These are phyloP conservation scores for Melampsora abietis-canadensis DNA, from an alignment of 1,284 basidiomycete genomes.

Conservation along the genomic window DNA sequence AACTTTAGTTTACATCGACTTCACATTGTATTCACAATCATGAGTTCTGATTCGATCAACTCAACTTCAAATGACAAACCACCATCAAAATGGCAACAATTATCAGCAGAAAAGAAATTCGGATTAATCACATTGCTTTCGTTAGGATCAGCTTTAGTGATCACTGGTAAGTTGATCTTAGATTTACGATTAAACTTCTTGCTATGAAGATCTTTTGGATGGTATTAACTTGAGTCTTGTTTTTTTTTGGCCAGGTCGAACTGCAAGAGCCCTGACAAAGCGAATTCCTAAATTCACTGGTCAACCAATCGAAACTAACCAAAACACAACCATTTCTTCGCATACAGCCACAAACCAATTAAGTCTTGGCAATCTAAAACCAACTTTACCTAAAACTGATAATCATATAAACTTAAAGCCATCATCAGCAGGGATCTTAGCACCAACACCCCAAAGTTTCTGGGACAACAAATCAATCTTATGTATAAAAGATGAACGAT, in stretches of 20 bases:
- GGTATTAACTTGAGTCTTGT: not conserved
- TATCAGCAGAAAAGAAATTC: not conserved
- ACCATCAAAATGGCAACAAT: not conserved
- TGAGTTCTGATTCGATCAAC: too few species aligned
- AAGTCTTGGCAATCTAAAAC: not conserved
- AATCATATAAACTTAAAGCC: not conserved
- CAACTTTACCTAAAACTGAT: not conserved
- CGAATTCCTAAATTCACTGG: constrained; percentile 4
- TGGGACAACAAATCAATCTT: constrained; percentile 35
- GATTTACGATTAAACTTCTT: not conserved
- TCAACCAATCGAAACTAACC: not conserved
- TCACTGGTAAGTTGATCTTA: not conserved
- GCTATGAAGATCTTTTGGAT: not conserved
- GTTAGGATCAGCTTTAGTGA: not conserved
- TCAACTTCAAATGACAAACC: not conserved
- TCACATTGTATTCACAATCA: too few species aligned
- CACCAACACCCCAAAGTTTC: constrained; percentile 1
- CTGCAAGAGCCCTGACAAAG: not conserved
- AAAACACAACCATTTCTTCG: not conserved
- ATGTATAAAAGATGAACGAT: constrained; percentile 13
- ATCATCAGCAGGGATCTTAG: not conserved
- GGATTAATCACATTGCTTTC: not conserved
- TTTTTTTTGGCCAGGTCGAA: not conserved
- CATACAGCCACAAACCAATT: not conserved
- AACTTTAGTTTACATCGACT: too few species aligned